Percentiles rank a stretch among this genome's conserved stretches.
These are phyloP conservation scores for Moesziomyces antarcticus DNA, from an alignment of 1,284 basidiomycete species.

Conservation along the genomic window DNA sequence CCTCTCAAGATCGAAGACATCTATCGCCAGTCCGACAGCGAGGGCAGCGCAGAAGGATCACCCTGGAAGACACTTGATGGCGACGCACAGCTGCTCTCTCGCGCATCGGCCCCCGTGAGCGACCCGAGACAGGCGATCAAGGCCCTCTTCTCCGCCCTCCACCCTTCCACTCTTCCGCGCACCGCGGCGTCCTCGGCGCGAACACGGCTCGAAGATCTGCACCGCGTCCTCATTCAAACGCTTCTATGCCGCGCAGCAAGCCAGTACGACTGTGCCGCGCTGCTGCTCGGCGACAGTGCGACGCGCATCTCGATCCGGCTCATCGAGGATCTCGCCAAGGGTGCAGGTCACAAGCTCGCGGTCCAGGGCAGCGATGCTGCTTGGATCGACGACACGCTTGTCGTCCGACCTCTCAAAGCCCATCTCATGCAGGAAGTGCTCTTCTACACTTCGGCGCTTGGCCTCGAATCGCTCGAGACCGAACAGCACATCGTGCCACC, in stretches of 20 bases:
- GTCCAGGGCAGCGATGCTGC: slow-evolving; percentile 48
- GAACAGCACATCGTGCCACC: slow-evolving; percentile 31
- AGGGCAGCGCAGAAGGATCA: not conserved
- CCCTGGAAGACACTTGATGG: slow-evolving; percentile 10
- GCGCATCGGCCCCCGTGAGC: not conserved
- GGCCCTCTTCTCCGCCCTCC: slow-evolving; percentile 36
- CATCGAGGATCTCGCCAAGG: slow-evolving; percentile 57
- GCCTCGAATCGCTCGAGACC: slow-evolving; percentile 18
- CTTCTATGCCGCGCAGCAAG: slow-evolving; percentile 44
- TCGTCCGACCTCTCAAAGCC: slow-evolving; percentile 51
- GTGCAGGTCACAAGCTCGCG: slow-evolving; percentile 61
- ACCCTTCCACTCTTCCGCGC: slow-evolving; percentile 37
- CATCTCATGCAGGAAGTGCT: slow-evolving; percentile 49
- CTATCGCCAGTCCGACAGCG: slow-evolving; percentile 8
- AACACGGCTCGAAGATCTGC: slow-evolving; percentile 59
- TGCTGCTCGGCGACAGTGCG: slow-evolving; percentile 53
- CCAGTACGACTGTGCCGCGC: slow-evolving; percentile 38
- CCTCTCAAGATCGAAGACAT: slow-evolving; percentile 47
- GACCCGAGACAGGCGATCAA: slow-evolving; percentile 24
- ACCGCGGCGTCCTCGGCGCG: slow-evolving; percentile 46
- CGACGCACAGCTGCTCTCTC: slow-evolving; percentile 19
- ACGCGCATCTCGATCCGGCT: slow-evolving; percentile 54
- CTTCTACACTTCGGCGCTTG: slow-evolving; percentile 38
- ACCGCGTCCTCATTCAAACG: slow-evolving; percentile 38
- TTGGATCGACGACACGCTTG: slow-evolving; percentile 54